Evolutionary conservation across 108 stramenopile species (phyloP), one percentile per base, ranked within the genome.

Genomic region (Thalassiosira profunda): DNA sequence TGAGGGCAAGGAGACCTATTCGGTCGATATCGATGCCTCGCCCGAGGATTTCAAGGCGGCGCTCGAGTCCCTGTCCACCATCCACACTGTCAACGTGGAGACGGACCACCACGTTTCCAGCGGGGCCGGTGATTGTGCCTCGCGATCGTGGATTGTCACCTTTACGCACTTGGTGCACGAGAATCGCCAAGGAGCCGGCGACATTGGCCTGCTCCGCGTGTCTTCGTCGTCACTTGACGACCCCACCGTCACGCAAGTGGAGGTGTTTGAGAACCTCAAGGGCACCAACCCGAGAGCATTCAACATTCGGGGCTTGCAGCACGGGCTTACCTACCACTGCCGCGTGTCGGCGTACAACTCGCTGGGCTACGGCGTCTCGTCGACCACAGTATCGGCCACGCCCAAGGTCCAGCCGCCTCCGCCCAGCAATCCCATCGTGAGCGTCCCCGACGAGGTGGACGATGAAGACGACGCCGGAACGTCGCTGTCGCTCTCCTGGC

Each of bases 271-370:
- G 48, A 81, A 79, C 61, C 48, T 81, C 4, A 68, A 68, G 44
- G 87, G 87, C 18, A 84, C 85, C 1, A 51, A 86, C 49, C 80
- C 82, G 4, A 61, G 80, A 29, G 24, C 48, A 45, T 81, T 86
- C 70, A 79, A 49, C 40, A 72, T 93, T 35, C 9, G 36, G 10
- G 82, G 78, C 11, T 60, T 94, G 9, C 24, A 46, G 3, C 38
- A 74, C 24, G 92, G 92, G 5, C 47, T 79, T 43, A 44, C 56
- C n/a, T 90, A 94, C 69, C 79, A 79, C 58, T 84, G 75, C 53
- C 86, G 89, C 6, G 83, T 91, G 15, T 83, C 86, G 4, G 90
- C 92, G 12, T 90, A 87, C 80, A 96, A 96, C 75, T 45, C 68
- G 21, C 44, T 77, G 43, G 91, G 94, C 9, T 91, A 68, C 26